Evolutionary conservation across 257 asterid species (phyloP).

Genomic region (Salvia hispanica): DNA sequence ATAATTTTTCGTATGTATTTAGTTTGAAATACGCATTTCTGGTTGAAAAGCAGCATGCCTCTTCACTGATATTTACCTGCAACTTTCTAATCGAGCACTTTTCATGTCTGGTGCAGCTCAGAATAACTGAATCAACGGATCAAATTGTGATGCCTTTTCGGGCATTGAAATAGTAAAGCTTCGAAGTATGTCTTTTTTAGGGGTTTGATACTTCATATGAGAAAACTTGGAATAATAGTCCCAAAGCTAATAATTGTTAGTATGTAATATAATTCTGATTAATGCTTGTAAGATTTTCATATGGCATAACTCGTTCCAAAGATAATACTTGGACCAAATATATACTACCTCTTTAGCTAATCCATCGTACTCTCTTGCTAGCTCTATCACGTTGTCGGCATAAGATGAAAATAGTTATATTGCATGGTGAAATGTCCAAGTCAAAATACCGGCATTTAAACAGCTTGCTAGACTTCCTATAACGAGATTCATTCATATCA

Average conservation of each 20-base stretch:
- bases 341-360: neutral
- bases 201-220: neutral
- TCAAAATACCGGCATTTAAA: neutral
- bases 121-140: constrained; percentile 16
- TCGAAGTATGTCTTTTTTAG: constrained; percentile 11
- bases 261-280: constrained; percentile 2
- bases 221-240: constrained; percentile 17
- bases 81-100: constrained; percentile 11
- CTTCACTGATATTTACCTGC: neutral
- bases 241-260: neutral
- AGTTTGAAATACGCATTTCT: constrained; percentile 11
- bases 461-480: neutral
- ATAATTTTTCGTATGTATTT: neutral
- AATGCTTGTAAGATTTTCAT: constrained; percentile 5
- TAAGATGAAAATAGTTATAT: constrained; percentile 1
- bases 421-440: neutral
- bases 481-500: neutral
- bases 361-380: neutral
- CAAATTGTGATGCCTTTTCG: constrained; percentile 16
- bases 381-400: constrained; percentile 4
- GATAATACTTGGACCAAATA: neutral
- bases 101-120: constrained; percentile 32
- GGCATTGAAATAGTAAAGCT: constrained; percentile 16
- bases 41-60: constrained; percentile 5
- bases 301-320: neutral